phyloP scores from a whole-genome alignment of 805 yeast genomes.

The Wickerhamomyces rabaulensis region DNA sequence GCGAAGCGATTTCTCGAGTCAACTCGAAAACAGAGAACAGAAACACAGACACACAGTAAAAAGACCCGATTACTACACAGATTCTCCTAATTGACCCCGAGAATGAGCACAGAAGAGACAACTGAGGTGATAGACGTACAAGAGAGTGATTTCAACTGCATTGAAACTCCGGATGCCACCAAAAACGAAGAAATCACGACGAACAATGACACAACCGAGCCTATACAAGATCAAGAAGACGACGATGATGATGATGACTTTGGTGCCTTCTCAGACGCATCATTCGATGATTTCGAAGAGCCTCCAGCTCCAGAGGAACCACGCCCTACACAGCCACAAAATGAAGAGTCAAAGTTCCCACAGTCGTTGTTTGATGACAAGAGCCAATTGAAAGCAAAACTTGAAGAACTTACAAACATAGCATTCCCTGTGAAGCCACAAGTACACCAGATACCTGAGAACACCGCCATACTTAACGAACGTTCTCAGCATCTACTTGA shows the following conservation, averaged over 20 bases:
- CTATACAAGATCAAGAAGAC: neutral
- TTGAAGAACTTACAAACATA: conserved; percentile 4
- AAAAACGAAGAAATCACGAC: neutral
- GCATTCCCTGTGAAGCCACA: conserved; percentile 11
- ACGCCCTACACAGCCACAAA: neutral
- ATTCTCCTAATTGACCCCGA: neutral
- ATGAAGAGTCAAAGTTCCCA: conserved; percentile 8
- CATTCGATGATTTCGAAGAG: conserved; percentile 28
- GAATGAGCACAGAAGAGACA: neutral
- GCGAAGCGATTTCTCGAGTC: neutral
- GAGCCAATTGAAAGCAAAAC: conserved; percentile 4
- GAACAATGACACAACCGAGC: neutral
- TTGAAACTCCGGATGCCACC: neutral
- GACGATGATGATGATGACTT: conserved; percentile 25
- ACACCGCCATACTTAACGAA: conserved; percentile 22
- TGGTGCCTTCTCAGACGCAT: conserved; percentile 30
- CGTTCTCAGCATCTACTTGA: conserved; percentile 37
- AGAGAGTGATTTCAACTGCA: neutral
- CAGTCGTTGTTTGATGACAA: conserved; percentile 10
- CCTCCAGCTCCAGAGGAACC: conserved; percentile 3
- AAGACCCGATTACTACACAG: neutral
- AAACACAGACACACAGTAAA: neutral
- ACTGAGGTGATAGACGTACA: neutral
- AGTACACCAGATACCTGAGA: conserved; percentile 5
- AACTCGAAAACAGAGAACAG: neutral